Evolutionary conservation across 768 basidiomycete genomes (phyloP), one percentile per base, ranked within the genome.

Genomic region (Suillus clintonianus): DNA sequence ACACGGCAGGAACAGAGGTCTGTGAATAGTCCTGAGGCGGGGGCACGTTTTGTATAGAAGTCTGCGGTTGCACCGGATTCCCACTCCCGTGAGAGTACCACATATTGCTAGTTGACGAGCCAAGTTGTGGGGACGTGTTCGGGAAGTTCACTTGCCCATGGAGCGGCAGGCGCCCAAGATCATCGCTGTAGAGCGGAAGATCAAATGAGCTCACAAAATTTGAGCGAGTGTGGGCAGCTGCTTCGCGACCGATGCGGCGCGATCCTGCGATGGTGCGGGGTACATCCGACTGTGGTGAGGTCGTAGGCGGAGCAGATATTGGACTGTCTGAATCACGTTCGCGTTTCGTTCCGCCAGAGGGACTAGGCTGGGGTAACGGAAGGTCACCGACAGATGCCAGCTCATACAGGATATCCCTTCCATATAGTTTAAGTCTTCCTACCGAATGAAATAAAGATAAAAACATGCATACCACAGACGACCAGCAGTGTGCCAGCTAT

Each of bases 341-440:
- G 19, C 90, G 87, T 64, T 92, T 91, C 65, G 84, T 81, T 17
- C 74, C 80, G 5, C 82, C 76, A 0, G 75, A 69, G 5, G 87
- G 85, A 59, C 83, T 86, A 0, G 81, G 70, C 56, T 83, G 80
- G 2, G 90, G 90, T 6, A 91, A 79, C 0, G 89, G 90, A 0
- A 91, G 79, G 27, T 91, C 88, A 2, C 90, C 89, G 5, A 87
- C 89, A 0, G 83, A 87, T 4, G 90, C 88, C 1, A 92, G 78
- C 66, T 92, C 89, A 66, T 86, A 90, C 22, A 91, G 75, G 47
- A 92, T 83, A 68, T 91, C 89, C 89, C 90, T 90, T 64, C 13
- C 51, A 41, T 48, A 24, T 59, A 30, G 32, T 13, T 41, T 37
- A 4, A 51, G 48, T 15, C 10, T 11, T 9, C 19, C 27, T 34